phyloP scores from a whole-genome alignment of 2,329 filamentous ascomycete species.

The Monosporascus sp. region DNA sequence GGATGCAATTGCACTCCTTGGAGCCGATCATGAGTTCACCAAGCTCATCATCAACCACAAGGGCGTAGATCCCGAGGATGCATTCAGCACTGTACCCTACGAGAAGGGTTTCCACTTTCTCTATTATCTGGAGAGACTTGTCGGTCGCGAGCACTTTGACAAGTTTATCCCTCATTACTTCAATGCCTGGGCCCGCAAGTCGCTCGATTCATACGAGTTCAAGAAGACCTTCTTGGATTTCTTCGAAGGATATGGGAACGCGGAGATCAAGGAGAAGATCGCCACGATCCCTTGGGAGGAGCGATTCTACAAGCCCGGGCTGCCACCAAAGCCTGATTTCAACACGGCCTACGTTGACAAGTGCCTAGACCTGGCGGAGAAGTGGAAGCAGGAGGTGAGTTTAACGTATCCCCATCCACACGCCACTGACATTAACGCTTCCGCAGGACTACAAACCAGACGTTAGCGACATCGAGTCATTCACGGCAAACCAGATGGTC shows the following conservation, averaged over 20 bases:
- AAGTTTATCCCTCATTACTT: conserved; percentile 97
- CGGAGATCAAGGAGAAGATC: conserved; percentile 58
- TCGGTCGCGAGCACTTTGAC: conserved; percentile 85
- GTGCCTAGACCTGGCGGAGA: conserved; percentile 75
- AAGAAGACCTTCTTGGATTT: conserved; percentile 82
- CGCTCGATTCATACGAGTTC: conserved; percentile 91
- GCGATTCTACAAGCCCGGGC: conserved; percentile 82
- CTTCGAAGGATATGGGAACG: conserved; percentile 63
- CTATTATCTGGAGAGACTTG: conserved; percentile 79
- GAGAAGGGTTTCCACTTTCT: conserved; percentile 96
- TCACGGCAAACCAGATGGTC: conserved; percentile 82
- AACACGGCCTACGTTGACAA: conserved; percentile 81
- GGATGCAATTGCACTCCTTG: conserved; percentile 74
- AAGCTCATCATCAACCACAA: conserved; percentile 84
- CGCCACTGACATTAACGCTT: conserved; percentile 13
- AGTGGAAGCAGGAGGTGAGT: conserved; percentile 64
- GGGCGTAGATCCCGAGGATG: conserved; percentile 90
- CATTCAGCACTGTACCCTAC: conserved; percentile 88
- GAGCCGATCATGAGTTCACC: conserved; percentile 84
- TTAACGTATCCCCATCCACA: conserved; percentile 13
- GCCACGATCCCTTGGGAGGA: conserved; percentile 80
- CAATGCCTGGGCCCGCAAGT: conserved; percentile 74
- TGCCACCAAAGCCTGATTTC: conserved; percentile 86
- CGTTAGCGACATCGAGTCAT: conserved; percentile 62
- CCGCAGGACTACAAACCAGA: conserved; percentile 56